Percentiles rank a stretch among this genome's conserved stretches.
phyloP scores from a whole-genome alignment of 2,329 filamentous ascomycete species.

The Dissoconium aciculare region DNA sequence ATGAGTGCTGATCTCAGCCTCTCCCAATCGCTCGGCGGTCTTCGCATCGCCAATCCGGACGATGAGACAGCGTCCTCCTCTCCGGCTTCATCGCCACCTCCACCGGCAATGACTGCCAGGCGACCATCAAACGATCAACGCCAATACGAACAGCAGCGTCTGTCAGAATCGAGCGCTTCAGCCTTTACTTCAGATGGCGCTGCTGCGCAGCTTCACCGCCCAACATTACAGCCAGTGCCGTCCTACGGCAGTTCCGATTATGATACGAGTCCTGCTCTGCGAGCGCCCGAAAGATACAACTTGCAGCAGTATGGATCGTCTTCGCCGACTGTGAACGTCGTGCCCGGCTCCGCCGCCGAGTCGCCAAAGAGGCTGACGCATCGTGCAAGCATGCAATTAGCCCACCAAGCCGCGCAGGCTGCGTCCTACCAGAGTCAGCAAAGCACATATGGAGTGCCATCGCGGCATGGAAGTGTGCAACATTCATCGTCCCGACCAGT shows the following conservation, averaged over 20 bases:
- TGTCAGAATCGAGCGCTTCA: no score
- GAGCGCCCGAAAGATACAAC: neutral
- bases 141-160: no score
- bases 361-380: constrained; percentile 24
- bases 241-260: neutral
- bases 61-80: constrained; percentile 34
- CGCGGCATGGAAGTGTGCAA: constrained; percentile 19
- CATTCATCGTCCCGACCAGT: constrained; percentile 23
- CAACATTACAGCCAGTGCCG: neutral
- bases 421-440: constrained; percentile 14
- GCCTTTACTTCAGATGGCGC: no score
- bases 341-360: constrained; percentile 4
- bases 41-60: constrained; percentile 95
- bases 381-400: constrained; percentile 30
- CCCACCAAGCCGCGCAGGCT: constrained; percentile 29
- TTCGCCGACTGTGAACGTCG: no score
- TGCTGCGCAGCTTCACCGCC: neutral
- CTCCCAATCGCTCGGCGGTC: constrained; percentile 77
- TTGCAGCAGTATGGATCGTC: neutral
- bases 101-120: no score
- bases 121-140: no score
- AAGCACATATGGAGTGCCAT: constrained; percentile 11
- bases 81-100: constrained; percentile 9
- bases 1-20: constrained; percentile 80
- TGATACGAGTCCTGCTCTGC: neutral